A percentile compares a stretch with the other conserved stretches of the same genome.
phyloP scores from a whole-genome alignment of 371 early-diverging fungal genomes.

The Rhizopus microsporus region DNA sequence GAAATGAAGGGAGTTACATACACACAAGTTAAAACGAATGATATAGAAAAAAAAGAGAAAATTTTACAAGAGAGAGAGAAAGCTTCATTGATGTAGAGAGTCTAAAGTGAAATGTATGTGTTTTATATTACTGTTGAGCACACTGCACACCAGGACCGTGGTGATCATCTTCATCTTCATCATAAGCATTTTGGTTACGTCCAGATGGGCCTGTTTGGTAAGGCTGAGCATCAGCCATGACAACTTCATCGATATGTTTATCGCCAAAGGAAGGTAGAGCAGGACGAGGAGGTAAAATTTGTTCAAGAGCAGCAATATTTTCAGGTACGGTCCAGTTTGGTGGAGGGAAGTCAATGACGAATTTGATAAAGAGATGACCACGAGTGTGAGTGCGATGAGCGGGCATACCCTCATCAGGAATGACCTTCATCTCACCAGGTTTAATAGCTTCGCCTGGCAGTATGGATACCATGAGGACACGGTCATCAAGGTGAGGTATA shows the following conservation, averaged over 20 bases:
- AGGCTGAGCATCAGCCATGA: constrained; percentile 72
- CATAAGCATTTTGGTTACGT: constrained; percentile 39
- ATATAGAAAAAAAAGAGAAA: no score
- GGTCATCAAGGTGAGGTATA: constrained; percentile 88
- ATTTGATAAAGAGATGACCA: constrained; percentile 89
- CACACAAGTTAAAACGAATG: no score
- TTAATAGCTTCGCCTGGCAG: constrained; percentile 92
- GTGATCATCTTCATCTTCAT: constrained; percentile 70
- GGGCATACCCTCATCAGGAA: constrained; percentile 93
- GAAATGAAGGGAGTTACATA: not conserved
- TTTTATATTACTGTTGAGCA: constrained; percentile 81
- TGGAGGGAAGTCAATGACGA: constrained; percentile 89
- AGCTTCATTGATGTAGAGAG: no score
- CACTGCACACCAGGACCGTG: constrained; percentile 91
- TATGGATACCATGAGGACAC: constrained; percentile 81
- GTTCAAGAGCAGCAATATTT: constrained; percentile 64
- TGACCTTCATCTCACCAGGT: constrained; percentile 73
- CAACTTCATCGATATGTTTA: constrained; percentile 71
- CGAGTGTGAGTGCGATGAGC: constrained; percentile 84
- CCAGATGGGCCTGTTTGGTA: constrained; percentile 37
- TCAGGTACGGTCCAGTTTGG: constrained; percentile 75
- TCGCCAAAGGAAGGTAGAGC: constrained; percentile 46
- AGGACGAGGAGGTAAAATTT: constrained; percentile 66
- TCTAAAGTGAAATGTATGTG: no score
- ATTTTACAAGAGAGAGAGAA: no score